A percentile compares a stretch with the other conserved stretches of the same genome.
Evolutionary conservation across 441 rosid genomes (phyloP).

Genomic region (Breynia disticha): DNA sequence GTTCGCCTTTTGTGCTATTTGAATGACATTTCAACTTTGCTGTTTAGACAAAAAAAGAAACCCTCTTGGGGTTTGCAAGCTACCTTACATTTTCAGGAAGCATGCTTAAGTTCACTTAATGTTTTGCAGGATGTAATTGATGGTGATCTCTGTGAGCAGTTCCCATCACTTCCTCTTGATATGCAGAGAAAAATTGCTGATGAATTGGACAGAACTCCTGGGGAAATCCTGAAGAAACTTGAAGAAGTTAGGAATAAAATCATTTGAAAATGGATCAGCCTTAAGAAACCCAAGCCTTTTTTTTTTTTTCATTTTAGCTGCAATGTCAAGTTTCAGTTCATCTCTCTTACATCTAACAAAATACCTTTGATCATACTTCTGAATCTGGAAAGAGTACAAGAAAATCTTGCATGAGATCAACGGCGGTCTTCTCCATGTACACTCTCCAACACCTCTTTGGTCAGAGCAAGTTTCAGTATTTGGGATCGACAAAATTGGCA

Average conservation of each 20-base stretch:
- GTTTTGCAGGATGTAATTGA: slow-evolving; percentile 91
- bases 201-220: slow-evolving; percentile 91
- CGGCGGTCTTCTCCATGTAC: no score
- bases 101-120: slow-evolving; percentile 8
- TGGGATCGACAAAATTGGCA: no score
- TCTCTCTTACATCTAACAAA: background rate
- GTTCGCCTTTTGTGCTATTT: background rate
- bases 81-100: background rate
- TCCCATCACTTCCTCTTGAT: slow-evolving; percentile 79
- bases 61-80: no score
- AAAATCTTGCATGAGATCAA: no score
- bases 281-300: slow-evolving; percentile 8
- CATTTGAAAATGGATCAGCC: slow-evolving; percentile 26
- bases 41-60: background rate
- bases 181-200: slow-evolving; percentile 87
- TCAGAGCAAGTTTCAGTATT: no score
- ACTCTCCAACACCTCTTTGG: no score
- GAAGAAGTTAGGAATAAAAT: slow-evolving; percentile 86
- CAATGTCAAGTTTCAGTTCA: background rate
- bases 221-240: slow-evolving; percentile 93
- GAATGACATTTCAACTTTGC: background rate
- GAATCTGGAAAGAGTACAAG: no score
- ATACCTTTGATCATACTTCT: background rate
- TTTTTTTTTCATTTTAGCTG: slow-evolving; percentile 1
- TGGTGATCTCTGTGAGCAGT: slow-evolving; percentile 97